Evolutionary conservation across 2,329 filamentous ascomycete genomes (phyloP).

Genomic region (Paraphoma chrysanthemicola): DNA sequence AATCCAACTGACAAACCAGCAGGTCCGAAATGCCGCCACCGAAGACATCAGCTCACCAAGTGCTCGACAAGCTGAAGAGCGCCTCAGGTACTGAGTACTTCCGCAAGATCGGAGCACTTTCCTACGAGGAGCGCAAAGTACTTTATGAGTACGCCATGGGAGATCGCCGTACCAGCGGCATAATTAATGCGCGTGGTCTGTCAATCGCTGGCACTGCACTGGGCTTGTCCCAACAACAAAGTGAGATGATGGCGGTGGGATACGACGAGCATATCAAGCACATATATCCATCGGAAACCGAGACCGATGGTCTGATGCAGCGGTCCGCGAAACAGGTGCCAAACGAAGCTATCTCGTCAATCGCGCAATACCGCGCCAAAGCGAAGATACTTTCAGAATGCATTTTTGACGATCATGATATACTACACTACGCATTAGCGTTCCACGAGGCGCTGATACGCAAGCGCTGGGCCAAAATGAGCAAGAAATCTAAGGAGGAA

Average conservation of each 20-base stretch:
- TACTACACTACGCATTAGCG: background rate
- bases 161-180: background rate
- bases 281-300: background rate
- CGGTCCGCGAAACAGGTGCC: background rate
- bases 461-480: background rate
- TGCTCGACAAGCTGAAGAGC: background rate
- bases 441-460: background rate
- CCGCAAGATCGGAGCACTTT: background rate
- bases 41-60: background rate
- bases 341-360: background rate
- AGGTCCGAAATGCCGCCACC: background rate
- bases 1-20: background rate
- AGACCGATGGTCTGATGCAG: background rate
- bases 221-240: background rate
- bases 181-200: background rate
- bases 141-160: background rate
- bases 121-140: background rate
- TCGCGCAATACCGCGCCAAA: background rate
- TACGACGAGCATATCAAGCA: background rate
- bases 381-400: background rate
- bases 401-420: background rate
- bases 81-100: background rate
- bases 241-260: background rate
- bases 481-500: background rate
- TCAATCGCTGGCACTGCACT: background rate